Evolutionary conservation across 2,329 filamentous ascomycete genomes (phyloP), one percentile per base, ranked within the genome.

Genomic region (Ophiostoma pallidulum): DNA sequence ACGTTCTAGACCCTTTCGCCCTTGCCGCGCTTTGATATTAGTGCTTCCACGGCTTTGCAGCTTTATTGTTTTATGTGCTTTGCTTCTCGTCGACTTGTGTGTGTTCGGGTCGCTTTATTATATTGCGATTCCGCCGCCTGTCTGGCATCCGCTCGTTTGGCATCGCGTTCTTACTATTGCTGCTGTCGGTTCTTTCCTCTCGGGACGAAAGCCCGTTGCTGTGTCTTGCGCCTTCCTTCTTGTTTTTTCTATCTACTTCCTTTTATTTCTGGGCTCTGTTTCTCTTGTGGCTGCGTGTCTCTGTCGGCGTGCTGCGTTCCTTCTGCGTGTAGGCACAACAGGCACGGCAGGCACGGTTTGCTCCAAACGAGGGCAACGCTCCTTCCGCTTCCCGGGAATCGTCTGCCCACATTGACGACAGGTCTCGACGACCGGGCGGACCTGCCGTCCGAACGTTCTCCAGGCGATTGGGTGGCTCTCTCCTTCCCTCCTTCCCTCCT

Each of bases 1-100:
- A 50, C 44, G 48, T 33, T 50, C 48, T 50, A 50, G 48, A 50
- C 48, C 48, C 41, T 40, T 47, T 47, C 26, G 29, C 29, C 43
- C 18, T 38, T 29, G 31, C 43, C 42, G 28, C 38, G 39, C 26
- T 49, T 39, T 42, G n/a, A 41, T 49, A 41, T 49, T 46, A 35
- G 41, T 48, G 41, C n/a, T n/a, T n/a, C n/a, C 41, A 44, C 18
- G 26, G 41, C 44, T 41, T 37, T 41, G 37, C 41, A 47, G 37
- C 45, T 49, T 13, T 37, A 20, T 42, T 37, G n/a, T n/a, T n/a
- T n/a, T n/a, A n/a, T n/a, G n/a, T n/a, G n/a, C n/a, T n/a, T n/a
- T n/a, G n/a, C n/a, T 41, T 10, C 24, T 28, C 10, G 6, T 28
- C 24, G 24, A 28, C 24, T 10, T 28, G 6, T 28, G 24, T 6